phyloP scores from a whole-genome alignment of 2,329 filamentous ascomycete species.

The Aspergillus sp. region DNA sequence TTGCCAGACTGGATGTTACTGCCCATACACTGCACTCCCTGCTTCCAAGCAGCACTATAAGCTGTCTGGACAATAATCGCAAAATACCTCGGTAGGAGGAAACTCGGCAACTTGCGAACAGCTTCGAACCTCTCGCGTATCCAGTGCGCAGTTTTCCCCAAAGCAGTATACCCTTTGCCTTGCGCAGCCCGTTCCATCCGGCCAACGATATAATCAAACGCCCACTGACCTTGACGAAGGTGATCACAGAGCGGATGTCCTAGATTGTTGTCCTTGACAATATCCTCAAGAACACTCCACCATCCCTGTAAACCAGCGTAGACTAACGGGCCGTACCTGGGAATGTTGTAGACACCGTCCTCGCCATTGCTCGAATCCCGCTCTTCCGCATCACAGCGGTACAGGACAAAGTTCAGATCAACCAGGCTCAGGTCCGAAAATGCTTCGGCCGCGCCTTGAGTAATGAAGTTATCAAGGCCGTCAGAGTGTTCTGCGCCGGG shows the following conservation, averaged over 20 bases:
- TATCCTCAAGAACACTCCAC: constrained; percentile 83
- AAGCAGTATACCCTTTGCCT: constrained; percentile 51
- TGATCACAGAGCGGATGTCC: constrained; percentile 92
- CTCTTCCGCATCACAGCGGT: constrained; percentile 85
- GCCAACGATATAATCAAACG: constrained; percentile 75
- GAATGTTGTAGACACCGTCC: constrained; percentile 85
- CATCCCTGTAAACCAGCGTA: constrained; percentile 98
- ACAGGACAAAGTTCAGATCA: constrained; percentile 86
- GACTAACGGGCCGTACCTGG: constrained; percentile 72
- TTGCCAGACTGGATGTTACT: constrained; percentile 71
- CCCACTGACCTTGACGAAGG: constrained; percentile 83
- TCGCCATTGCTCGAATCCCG: constrained; percentile 66
- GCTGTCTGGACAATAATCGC: constrained; percentile 79
- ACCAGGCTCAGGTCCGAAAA: constrained; percentile 67
- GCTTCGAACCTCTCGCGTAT: constrained; percentile 76
- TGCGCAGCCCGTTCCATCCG: constrained; percentile 66
- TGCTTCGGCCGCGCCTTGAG: constrained; percentile 67
- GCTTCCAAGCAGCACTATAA: constrained; percentile 74
- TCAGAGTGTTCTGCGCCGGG: constrained; percentile 75
- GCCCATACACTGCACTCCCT: constrained; percentile 70
- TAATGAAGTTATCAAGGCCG: constrained; percentile 78
- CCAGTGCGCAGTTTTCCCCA: constrained; percentile 66
- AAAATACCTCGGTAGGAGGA: constrained; percentile 88
- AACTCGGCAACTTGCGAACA: constrained; percentile 75
- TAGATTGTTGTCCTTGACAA: constrained; percentile 82